Evolutionary conservation across 2,329 filamentous ascomycete species (phyloP), one percentile per base, ranked within the genome.

Genomic region (Aureobasidium subglaciale): DNA sequence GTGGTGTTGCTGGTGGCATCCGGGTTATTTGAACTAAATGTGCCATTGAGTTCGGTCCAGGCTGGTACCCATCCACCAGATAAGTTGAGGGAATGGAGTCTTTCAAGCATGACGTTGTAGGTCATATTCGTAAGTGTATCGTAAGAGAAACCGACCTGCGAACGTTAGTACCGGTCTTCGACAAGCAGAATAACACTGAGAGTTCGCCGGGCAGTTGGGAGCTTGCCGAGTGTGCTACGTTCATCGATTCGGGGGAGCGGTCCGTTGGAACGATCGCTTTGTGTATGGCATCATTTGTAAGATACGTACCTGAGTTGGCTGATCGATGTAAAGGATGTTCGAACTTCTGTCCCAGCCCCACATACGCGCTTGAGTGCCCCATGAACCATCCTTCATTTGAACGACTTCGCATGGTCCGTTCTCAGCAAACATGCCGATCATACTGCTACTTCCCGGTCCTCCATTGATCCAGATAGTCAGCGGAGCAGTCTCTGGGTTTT

Each of bases 381-480:
- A 79, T 25, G 62, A 61, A 46, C 69, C 71, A 56, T 77, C 67
- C 11, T 68, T 61, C 56, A 73, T 64, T 59, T 76, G 64, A 32
- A 74, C 63, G 43, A 76, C 64, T 63, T 75, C 63, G 48, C 69
- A 71, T 25, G 72, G 73, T 1, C 84, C 84, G 55, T 78, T 74
- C 62, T 83, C 83, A 6, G 73, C 72, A 62, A 86, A 86, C 61
- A 87, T 73, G 24, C 83, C 83, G 56, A 82, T 75, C 74, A 87
- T 77, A 52, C 82, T 85, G 64, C 81, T 84, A 42, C 76, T 77
- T 4, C 84, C 84, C 1, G 84, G 84, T 1, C 84, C 84, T 49
- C 84, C 84, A 66, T 85, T 86, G 60, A 87, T 73, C 81, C 81
- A 87, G 63, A 86, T 78, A 3, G 82, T 79, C 45, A 84, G 67